Evolutionary conservation across 495 filamentous ascomycete genomes (phyloP), one percentile per base, ranked within the genome.

Genomic region (Tuber indicum): DNA sequence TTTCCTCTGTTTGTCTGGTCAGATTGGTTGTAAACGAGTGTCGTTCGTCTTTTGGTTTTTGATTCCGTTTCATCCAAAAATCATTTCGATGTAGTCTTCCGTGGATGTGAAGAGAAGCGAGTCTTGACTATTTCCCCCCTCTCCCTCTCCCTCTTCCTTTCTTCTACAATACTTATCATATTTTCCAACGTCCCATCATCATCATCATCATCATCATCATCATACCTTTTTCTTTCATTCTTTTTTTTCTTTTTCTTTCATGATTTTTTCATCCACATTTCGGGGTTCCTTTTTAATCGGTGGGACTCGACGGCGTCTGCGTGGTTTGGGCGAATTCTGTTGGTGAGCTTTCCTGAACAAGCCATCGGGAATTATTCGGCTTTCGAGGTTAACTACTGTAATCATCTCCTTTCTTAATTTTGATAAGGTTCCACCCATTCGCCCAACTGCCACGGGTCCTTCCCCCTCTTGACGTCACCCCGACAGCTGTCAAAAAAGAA

Each of bases 251-350:
- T 72, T 80, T 74, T 79, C 73, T 75, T 75, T 74, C 41, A 75
- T 79, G 73, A 74, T 74, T 41, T 78, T 79, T 80, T 79, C 78
- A 75, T 17, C 42, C 45, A 58, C 49, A 66, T 66, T 32, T 32
- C 12, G 58, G 58, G 58, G 58, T 66, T 17, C 12, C 32, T 66
- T 66, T 66, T 66, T 66, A 66, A 66, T 32, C 26, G 58, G n/a
- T 72, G 78, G 77, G 75, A 70, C 78, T 76, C 69, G 74, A 80
- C 74, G 77, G 78, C 78, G 77, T 80, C 74, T 80, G 76, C 78
- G n/a, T 66, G 58, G 58, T 66, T 66, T 66, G 58, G 52, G 58
- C 26, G 26, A 58, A 71, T 80, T 75, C 77, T 80, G 78, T 74
- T 80, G 46, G 77, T 74, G 74, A 76, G 77, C 75, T 79, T 71